Conservation (phyloP, 495 filamentous ascomycete species). For the Aspergillus leporis region DNA sequence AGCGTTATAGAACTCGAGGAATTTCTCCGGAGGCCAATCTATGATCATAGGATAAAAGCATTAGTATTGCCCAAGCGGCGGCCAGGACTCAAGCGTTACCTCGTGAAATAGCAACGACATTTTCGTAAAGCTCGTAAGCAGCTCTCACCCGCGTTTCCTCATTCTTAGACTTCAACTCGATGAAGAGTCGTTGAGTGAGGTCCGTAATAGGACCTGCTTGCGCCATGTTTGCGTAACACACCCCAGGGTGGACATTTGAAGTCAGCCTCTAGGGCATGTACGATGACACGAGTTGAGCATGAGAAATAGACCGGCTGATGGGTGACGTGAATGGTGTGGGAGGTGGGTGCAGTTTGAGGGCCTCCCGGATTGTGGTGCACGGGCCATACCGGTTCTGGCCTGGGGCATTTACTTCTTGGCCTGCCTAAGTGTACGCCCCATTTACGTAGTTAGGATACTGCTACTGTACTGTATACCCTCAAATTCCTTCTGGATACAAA, state of each 20-base stretch:
- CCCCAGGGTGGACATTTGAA: slow-evolving; percentile 50
- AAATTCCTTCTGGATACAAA: not conserved
- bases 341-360: slow-evolving; percentile 14
- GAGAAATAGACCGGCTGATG: slow-evolving; percentile 27
- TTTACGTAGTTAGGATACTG: not conserved
- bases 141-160: slow-evolving; percentile 51
- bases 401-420: slow-evolving; percentile 12
- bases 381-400: slow-evolving; percentile 16
- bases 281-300: slow-evolving; percentile 32
- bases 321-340: slow-evolving; percentile 16
- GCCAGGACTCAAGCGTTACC: slow-evolving; percentile 29
- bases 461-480: not conserved
- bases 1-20: slow-evolving; percentile 73
- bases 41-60: slow-evolving; percentile 5
- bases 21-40: slow-evolving; percentile 80
- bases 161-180: slow-evolving; percentile 55
- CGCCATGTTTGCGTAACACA: slow-evolving; percentile 48
- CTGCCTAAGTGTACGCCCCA: not conserved
- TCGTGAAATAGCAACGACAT: slow-evolving; percentile 51
- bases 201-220: slow-evolving; percentile 51
- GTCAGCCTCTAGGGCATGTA: slow-evolving; percentile 39
- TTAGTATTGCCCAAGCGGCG: slow-evolving; percentile 7
- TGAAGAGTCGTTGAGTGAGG: slow-evolving; percentile 49
- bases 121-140: slow-evolving; percentile 53
- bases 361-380: slow-evolving; percentile 16